phyloP scores from a whole-genome alignment of 2,329 filamentous ascomycete genomes.

The Pestalotiopsis fici region DNA sequence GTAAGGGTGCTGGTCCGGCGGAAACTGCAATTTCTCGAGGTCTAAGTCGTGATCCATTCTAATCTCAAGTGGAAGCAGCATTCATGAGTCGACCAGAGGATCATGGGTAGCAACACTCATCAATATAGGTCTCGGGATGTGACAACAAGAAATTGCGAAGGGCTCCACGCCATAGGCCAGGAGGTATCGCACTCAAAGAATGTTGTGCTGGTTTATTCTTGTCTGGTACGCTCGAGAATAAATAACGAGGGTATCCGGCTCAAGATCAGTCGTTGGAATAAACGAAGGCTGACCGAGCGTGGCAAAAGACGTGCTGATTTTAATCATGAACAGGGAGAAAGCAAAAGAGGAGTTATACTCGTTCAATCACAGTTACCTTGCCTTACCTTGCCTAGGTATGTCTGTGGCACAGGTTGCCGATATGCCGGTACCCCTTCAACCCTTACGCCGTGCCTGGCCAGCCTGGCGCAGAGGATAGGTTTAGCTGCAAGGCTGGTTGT shows the following conservation, averaged over 20 bases:
- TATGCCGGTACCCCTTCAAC: neutral
- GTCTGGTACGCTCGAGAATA: constrained; percentile 31
- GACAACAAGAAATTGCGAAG: constrained; percentile 42
- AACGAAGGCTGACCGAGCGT: constrained; percentile 34
- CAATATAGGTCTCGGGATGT: constrained; percentile 22
- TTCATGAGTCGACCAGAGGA: no score
- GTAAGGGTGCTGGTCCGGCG: no score
- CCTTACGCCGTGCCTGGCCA: neutral
- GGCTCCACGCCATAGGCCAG: constrained; percentile 31
- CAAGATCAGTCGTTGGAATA: constrained; percentile 35
- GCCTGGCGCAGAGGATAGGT: neutral
- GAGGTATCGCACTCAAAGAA: constrained; percentile 43
- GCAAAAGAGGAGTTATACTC: no score
- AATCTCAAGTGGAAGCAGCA: no score
- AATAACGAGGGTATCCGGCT: constrained; percentile 29
- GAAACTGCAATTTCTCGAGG: no score
- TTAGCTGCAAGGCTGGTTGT: neutral
- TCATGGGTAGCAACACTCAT: no score
- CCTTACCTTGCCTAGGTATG: neutral
- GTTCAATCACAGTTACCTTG: no score
- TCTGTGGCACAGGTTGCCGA: neutral
- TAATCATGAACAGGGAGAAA: no score
- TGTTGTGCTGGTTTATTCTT: constrained; percentile 33
- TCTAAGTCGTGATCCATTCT: no score
- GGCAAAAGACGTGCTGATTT: constrained; percentile 32